phyloP scores from a whole-genome alignment of 2,329 filamentous ascomycete genomes.

The Pseudogymnoascus sp. region DNA sequence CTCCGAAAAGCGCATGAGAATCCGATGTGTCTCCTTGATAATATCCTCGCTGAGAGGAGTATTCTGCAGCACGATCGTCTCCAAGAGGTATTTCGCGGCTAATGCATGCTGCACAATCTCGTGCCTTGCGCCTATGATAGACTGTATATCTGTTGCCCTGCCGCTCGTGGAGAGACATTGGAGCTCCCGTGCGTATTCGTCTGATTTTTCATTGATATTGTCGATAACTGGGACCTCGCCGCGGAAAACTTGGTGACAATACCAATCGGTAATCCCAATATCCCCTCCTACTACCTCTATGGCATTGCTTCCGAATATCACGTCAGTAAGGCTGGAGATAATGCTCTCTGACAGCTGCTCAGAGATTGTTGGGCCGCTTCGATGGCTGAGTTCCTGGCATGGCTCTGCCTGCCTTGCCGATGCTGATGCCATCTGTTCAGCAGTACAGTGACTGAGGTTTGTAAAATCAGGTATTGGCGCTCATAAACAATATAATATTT shows the following conservation, averaged over 20 bases:
- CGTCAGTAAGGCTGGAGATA: not conserved
- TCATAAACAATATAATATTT: too few relatives aligned
- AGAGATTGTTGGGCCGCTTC: not conserved
- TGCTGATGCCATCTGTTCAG: not conserved
- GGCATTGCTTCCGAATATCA: not conserved
- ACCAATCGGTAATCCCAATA: not conserved
- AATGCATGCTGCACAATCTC: conserved; percentile 14
- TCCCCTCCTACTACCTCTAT: not conserved
- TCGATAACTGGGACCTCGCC: not conserved
- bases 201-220: not conserved
- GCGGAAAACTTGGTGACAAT: not conserved
- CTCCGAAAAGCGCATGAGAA: conserved; percentile 17
- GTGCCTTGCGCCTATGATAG: not conserved
- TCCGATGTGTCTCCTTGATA: conserved; percentile 23
- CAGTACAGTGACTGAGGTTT: not conserved
- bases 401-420: not conserved
- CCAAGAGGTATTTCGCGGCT: conserved; percentile 17
- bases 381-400: not conserved
- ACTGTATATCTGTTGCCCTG: not conserved
- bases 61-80: conserved; percentile 10
- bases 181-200: not conserved
- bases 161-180: not conserved
- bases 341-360: not conserved
- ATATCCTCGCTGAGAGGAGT: conserved; percentile 19
- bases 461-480: too few relatives aligned